These are phyloP conservation scores for Malus sylvestris DNA, from an alignment of 306 rosid species.

Conservation along the genomic window DNA sequence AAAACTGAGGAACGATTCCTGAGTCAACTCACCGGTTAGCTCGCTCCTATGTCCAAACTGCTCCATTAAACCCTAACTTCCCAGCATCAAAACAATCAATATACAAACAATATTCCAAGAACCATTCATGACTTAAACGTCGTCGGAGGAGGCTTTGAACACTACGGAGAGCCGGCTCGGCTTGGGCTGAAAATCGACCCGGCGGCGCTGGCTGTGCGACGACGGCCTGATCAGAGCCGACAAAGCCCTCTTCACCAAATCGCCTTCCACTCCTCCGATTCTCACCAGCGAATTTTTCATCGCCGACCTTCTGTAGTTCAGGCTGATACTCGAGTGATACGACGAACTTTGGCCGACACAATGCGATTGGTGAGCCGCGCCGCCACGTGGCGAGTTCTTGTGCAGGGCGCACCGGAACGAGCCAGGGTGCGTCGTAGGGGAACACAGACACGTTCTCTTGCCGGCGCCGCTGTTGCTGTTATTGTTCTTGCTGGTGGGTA, in stretches of 20 bases:
- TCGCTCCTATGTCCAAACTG: too few relatives aligned
- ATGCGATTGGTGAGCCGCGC: not conserved
- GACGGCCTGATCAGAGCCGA: slow-evolving; percentile 46
- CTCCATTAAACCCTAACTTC: too few relatives aligned
- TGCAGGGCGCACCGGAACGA: slow-evolving; percentile 68
- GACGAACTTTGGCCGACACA: not conserved
- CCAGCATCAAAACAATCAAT: too few relatives aligned
- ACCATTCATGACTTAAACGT: too few relatives aligned
- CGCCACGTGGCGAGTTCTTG: slow-evolving; percentile 10
- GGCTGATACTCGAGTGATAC: slow-evolving; percentile 18
- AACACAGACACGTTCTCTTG: slow-evolving; percentile 48
- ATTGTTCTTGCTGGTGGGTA: too few relatives aligned
- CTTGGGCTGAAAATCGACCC: slow-evolving; percentile 44
- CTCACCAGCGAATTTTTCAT: slow-evolving; percentile 63
- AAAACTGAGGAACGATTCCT: too few relatives aligned
- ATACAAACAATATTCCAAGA: too few relatives aligned
- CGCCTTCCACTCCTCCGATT: slow-evolving; percentile 59
- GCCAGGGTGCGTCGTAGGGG: slow-evolving; percentile 69
- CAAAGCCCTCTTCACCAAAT: slow-evolving; percentile 38
- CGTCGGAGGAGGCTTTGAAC: slow-evolving; percentile 32
- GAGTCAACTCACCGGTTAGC: too few relatives aligned
- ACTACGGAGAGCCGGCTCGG: slow-evolving; percentile 48
- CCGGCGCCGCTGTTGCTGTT: not conserved
- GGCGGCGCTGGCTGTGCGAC: slow-evolving; percentile 45
- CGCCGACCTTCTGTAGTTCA: slow-evolving; percentile 49